A percentile compares a stretch with the other conserved stretches of the same genome.
Evolutionary conservation across 2,329 filamentous ascomycete genomes (phyloP).

Genomic region (Talaromyces amestolkiae): DNA sequence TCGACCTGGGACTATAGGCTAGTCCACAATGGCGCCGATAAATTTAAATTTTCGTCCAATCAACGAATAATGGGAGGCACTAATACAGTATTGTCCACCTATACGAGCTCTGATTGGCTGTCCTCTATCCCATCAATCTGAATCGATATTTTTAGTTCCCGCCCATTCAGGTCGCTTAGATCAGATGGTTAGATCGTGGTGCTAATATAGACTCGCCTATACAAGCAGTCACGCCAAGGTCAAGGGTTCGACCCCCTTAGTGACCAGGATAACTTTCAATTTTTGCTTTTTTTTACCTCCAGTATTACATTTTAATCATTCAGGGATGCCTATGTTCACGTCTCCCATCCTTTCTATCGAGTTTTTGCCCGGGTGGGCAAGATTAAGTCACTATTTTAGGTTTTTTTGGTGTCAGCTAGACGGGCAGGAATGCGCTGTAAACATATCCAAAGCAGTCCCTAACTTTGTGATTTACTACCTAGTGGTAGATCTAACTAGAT

Average conservation of each 20-base stretch:
- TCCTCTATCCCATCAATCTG: background rate
- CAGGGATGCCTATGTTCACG: no score
- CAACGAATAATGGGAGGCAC: background rate
- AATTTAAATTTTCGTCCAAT: background rate
- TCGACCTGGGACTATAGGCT: background rate
- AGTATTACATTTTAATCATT: no score
- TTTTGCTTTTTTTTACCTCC: background rate
- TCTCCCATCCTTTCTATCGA: no score
- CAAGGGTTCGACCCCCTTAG: conserved; percentile 17
- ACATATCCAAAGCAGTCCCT: no score
- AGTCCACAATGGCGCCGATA: background rate
- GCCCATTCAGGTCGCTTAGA: conserved; percentile 6
- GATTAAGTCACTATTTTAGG: no score
- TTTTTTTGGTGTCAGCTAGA: no score
- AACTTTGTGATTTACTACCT: no score
- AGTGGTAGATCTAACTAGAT: no score
- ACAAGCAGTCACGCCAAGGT: conserved; percentile 14
- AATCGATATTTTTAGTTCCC: background rate
- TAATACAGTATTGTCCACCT: background rate
- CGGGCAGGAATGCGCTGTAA: no score
- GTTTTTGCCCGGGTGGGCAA: no score
- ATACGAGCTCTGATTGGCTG: background rate
- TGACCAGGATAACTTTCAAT: conserved; percentile 10
- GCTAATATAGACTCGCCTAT: conserved; percentile 11
- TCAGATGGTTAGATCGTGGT: conserved; percentile 18